Percentiles rank a stretch among this genome's conserved stretches.
These are phyloP conservation scores for Amoebophrya sp. DNA, from an alignment of 169 alveolate species.

Conservation along the genomic window DNA sequence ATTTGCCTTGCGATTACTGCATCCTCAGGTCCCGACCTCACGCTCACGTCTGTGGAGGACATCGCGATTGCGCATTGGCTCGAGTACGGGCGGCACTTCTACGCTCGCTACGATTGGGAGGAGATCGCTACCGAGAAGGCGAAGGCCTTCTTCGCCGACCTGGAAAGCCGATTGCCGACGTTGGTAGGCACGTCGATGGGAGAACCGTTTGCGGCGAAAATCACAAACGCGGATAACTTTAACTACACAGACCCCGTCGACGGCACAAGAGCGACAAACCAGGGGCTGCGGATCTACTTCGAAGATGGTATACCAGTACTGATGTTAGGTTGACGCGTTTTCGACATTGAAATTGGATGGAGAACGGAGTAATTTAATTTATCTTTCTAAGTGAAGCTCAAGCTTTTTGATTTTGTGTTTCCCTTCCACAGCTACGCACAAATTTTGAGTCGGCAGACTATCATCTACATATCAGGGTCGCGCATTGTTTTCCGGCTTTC, in stretches of 20 bases:
- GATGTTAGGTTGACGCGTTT: too few relatives aligned
- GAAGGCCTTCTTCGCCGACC: constrained; percentile 42
- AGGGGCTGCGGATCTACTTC: constrained; percentile 72
- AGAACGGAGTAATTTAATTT: not conserved
- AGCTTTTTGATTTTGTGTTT: too few relatives aligned
- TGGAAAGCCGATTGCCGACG: not conserved
- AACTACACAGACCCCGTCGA: constrained; percentile 78
- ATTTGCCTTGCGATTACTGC: not conserved
- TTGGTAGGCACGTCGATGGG: not conserved
- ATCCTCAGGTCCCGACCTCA: not conserved
- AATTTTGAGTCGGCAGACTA: too few relatives aligned
- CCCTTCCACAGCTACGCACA: too few relatives aligned
- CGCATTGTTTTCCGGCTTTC: constrained; percentile 30
- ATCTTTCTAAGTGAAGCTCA: not conserved
- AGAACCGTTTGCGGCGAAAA: not conserved
- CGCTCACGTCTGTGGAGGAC: constrained; percentile 53
- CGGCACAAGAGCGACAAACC: constrained; percentile 68
- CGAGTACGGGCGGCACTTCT: constrained; percentile 80
- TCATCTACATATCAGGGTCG: not conserved
- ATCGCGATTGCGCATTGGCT: constrained; percentile 76
- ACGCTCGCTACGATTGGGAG: constrained; percentile 76
- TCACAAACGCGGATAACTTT: constrained; percentile 17
- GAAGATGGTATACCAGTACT: constrained; percentile 60
- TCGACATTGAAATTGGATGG: not conserved
- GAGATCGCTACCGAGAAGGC: constrained; percentile 62